phyloP scores from a whole-genome alignment of 306 rosid species.

The Crotalaria pallida region DNA sequence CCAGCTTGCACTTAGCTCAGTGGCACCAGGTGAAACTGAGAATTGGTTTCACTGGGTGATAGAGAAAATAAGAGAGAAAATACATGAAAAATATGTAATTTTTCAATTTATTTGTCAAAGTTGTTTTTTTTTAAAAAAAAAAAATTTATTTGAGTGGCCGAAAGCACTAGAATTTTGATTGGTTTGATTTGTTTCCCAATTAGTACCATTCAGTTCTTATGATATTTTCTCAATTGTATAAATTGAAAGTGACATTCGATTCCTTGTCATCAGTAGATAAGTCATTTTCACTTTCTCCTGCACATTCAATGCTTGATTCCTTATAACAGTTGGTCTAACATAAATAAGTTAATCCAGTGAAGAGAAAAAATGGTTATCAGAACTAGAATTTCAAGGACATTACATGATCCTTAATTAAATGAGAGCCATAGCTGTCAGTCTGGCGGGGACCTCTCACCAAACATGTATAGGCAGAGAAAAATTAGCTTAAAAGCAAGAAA shows the following conservation, averaged over 20 bases:
- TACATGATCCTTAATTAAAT: background rate
- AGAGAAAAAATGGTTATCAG: background rate
- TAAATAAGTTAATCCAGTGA: background rate
- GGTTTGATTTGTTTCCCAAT: background rate
- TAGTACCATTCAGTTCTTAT: background rate
- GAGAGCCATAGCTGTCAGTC: background rate
- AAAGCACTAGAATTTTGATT: background rate
- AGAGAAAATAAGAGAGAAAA: constrained; percentile 24
- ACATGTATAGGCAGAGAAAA: background rate
- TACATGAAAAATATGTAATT: constrained; percentile 1
- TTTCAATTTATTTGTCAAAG: constrained; percentile 10
- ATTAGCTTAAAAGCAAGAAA: background rate
- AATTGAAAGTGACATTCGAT: constrained; percentile 13
- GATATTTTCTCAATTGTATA: constrained; percentile 1
- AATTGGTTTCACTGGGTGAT: constrained; percentile 36
- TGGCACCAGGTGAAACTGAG: constrained; percentile 19
- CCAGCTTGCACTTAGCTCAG: constrained; percentile 54
- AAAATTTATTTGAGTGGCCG: background rate
- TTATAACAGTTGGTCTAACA: background rate
- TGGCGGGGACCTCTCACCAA: background rate
- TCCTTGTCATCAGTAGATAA: background rate
- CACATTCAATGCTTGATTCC: background rate
- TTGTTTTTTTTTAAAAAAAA: no score
- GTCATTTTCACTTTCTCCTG: constrained; percentile 1
- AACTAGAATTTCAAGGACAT: background rate